Evolutionary conservation across 768 basidiomycete species (phyloP), one percentile per base, ranked within the genome.

Genomic region (Baorangia bicolor): DNA sequence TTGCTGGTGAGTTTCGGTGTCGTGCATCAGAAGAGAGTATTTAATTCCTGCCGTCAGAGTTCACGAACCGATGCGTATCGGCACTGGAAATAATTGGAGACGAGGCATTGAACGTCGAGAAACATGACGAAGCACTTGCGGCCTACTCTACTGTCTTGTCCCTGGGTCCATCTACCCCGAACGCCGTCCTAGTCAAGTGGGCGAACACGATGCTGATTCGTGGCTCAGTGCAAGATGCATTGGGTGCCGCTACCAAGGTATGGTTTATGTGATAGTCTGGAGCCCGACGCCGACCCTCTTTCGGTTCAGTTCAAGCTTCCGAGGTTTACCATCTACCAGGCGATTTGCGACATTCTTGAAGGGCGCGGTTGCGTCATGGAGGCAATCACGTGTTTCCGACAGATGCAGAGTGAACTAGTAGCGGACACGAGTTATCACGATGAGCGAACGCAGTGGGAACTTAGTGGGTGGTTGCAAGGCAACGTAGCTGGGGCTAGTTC

Each of bases 291-390:
- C 12, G 18, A 40, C 13, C 0, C 2, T 20, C 8, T 23, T 18
- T 18, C 5, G 20, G 9, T 5, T 30, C 23, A 59, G 58, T 57
- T 59, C 45, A 33, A 47, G 10, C 14, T 53, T 28, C 42, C 59
- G 1, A 21, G 4, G 14, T 49, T 45, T 25, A 8, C 11, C 2
- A 10, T 54, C 1, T 54, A 51, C 13, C 30, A 11, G 1, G 28
- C 3, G 12, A 33, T 59, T 16, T 59, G 57, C 1, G 56, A 53
- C 7, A 18, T 42, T 3, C 49, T 51, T 0, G 39, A 54, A 16
- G 12, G 9, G n/a, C 25, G 9, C 1, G 48, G 49, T 42, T 44
- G 52, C 5, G 0, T 54, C 5, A 4, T 11, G 1, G 51, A 59
- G 14, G 57, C 52, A 0, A 34, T 47, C 2, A 20, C 5, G 1